Percentiles rank a stretch among this genome's conserved stretches.
phyloP scores from a whole-genome alignment of 202 grass and related monocot genomes.

The Schoenoplectus tabernaemontani region DNA sequence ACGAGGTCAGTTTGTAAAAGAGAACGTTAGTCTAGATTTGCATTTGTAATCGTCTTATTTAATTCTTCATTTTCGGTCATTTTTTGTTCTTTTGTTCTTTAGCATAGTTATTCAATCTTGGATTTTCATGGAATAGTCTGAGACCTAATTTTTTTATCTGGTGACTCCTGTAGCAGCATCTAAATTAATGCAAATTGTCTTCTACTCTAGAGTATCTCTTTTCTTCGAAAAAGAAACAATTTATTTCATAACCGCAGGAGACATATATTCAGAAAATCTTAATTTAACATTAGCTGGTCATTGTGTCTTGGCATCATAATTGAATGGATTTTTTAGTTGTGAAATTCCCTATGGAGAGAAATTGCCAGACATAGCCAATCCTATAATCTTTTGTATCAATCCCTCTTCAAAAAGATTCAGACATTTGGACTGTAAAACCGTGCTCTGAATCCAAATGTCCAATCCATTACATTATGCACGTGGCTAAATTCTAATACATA shows the following conservation, averaged over 20 bases:
- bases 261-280: neutral
- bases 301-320: too few species aligned
- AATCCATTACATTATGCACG: too few species aligned
- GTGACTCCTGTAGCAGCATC: neutral
- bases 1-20: conserved; percentile 53
- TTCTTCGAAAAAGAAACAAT: neutral
- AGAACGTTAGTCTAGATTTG: conserved; percentile 96
- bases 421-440: too few species aligned
- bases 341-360: too few species aligned
- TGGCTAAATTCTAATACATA: too few species aligned
- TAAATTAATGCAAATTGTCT: neutral
- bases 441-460: too few species aligned
- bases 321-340: too few species aligned
- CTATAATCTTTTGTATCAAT: too few species aligned
- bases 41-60: conserved; percentile 48
- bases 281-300: neutral
- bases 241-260: too few species aligned
- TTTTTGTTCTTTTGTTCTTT: conserved; percentile 9
- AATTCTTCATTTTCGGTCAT: too few species aligned
- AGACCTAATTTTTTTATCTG: conserved; percentile 11
- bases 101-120: conserved; percentile 7
- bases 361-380: too few species aligned
- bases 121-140: conserved; percentile 12
- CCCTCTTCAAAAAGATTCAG: too few species aligned
- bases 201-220: conserved; percentile 1